These are phyloP conservation scores for Linum usitatissimum DNA, from an alignment of 345 rosid species.

Conservation along the genomic window DNA sequence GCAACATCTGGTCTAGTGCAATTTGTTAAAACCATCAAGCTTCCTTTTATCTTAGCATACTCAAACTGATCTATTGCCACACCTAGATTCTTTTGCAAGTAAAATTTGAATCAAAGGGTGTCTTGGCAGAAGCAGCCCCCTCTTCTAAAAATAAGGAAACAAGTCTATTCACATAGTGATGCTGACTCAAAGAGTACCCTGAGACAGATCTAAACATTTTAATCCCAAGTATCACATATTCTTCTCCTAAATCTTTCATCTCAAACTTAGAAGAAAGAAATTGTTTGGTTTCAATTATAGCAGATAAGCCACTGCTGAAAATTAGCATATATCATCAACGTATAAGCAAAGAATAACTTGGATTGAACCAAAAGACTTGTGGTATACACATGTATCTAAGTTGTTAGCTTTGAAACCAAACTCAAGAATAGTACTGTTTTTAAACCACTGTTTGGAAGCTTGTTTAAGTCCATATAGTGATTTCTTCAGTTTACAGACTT, in stretches of 20 bases:
- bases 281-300: background rate
- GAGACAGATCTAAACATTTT: too few species aligned
- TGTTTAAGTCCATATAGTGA: too few species aligned
- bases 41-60: too few species aligned
- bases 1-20: slow-evolving; percentile 1
- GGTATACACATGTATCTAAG: background rate
- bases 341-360: too few species aligned
- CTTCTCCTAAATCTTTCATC: too few species aligned
- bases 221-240: too few species aligned
- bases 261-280: background rate
- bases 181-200: background rate
- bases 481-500: too few species aligned
- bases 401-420: background rate
- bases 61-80: too few species aligned
- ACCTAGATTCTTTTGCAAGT: too few species aligned
- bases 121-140: background rate
- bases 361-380: background rate
- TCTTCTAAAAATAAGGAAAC: background rate
- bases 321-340: background rate
- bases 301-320: background rate
- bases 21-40: background rate
- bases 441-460: too few species aligned
- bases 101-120: too few species aligned
- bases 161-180: background rate
- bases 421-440: too few species aligned